Evolutionary conservation across 768 basidiomycete species (phyloP), one percentile per base, ranked within the genome.

Genomic region (Hemileccinum rubropunctum): DNA sequence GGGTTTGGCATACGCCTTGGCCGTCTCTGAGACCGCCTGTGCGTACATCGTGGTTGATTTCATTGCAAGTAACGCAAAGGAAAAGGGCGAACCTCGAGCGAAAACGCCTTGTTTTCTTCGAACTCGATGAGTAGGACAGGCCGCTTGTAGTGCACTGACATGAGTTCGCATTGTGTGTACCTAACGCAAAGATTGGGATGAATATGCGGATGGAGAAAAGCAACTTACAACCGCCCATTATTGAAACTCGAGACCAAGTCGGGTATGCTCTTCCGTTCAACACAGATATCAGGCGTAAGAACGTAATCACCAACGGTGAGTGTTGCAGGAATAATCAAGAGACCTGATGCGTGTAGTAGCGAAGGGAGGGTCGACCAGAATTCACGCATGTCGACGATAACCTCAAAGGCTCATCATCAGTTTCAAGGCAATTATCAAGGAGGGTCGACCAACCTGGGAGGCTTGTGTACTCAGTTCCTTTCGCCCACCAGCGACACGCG

Each of bases 241-340:
- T 87, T 93, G 66, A 98, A 95, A 74, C 91, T 95, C 14, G 85
- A 80, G n/a, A 94, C 80, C 45, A 99, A 62, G 73, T 99, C 97
- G 0, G 94, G 77, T 43, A 98, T 75, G 58, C 95, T 95, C 73
- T 99, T 99, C 49, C 95, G 76, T 70, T 99, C 97, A 3, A 99
- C 88, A 54, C 91, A 95, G 54, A 98, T 95, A 52, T 95, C 91
- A 0, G 95, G 97, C 1, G 91, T 88, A 40, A 98, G 71, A 47
- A 99, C 88, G 62, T 99, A 99, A 68, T 99, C 97, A 3, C 97
- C 97, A 2, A 98, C 88, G 0, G 89, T 92, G 53, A 99, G 73
- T 0, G 95, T 98, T 1, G 88, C 87, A 0, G 97, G 95, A n/a
- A 94, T 75, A 36, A 98, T 82, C 30, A 86, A 71, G 36, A 95